phyloP scores from a whole-genome alignment of 257 asterid genomes.

The Penstemon barbatus region DNA sequence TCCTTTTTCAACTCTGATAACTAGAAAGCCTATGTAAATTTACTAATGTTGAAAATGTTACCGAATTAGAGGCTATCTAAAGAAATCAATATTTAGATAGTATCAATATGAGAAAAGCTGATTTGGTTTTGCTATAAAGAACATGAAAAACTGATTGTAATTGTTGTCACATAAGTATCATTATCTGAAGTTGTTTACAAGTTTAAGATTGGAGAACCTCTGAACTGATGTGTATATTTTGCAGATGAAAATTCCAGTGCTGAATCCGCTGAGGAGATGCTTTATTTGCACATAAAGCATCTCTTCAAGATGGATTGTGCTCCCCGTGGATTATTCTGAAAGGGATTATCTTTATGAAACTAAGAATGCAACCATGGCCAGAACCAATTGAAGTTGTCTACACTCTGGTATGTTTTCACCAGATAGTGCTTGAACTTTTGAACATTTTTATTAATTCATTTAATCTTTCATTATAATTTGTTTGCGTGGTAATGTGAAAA shows the following conservation, averaged over 20 bases:
- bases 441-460: no score
- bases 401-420: background rate
- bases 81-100: background rate
- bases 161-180: background rate
- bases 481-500: no score
- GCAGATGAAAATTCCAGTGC: background rate
- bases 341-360: no score
- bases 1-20: background rate
- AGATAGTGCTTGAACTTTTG: no score
- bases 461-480: no score
- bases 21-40: background rate
- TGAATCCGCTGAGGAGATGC: background rate
- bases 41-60: background rate
- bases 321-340: background rate
- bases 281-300: background rate
- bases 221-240: background rate
- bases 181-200: background rate
- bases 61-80: background rate
- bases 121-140: background rate
- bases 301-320: background rate
- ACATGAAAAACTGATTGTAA: background rate
- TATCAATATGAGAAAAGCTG: no score
- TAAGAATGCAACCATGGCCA: background rate
- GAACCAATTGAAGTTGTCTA: background rate
- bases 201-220: background rate